A percentile compares a stretch with the other conserved stretches of the same genome.
phyloP scores from a whole-genome alignment of 148 eudicot species.

The Chenopodium quinoa region DNA sequence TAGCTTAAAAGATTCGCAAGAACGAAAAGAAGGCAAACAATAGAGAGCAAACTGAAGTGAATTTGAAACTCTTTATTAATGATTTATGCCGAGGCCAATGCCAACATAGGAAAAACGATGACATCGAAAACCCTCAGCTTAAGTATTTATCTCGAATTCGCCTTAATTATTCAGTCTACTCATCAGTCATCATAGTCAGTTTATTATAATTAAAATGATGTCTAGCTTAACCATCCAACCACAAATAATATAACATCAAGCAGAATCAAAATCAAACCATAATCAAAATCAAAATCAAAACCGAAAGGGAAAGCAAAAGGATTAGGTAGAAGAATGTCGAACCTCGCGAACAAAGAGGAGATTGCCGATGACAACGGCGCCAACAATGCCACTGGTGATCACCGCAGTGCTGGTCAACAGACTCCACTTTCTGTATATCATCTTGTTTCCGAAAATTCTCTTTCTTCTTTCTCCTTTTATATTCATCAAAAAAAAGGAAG shows the following conservation, averaged over 20 bases:
- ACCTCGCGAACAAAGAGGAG: slow-evolving; percentile 42
- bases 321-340: background rate
- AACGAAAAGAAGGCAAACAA: background rate
- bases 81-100: background rate
- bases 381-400: slow-evolving; percentile 44
- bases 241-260: background rate
- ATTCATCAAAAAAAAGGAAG: background rate
- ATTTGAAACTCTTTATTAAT: too few relatives aligned
- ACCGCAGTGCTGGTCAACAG: slow-evolving; percentile 55
- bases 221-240: background rate
- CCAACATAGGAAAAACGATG: background rate
- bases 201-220: background rate
- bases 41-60: background rate
- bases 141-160: too few relatives aligned
- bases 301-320: background rate
- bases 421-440: slow-evolving; percentile 88
- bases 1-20: background rate
- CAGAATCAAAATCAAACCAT: background rate
- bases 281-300: background rate
- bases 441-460: slow-evolving; percentile 22
- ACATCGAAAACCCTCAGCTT: background rate
- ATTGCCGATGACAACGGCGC: slow-evolving; percentile 42
- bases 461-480: background rate
- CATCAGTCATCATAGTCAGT: background rate
- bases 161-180: background rate